phyloP scores from a whole-genome alignment of 345 rosid genomes.

The Schrenkiella parvula region DNA sequence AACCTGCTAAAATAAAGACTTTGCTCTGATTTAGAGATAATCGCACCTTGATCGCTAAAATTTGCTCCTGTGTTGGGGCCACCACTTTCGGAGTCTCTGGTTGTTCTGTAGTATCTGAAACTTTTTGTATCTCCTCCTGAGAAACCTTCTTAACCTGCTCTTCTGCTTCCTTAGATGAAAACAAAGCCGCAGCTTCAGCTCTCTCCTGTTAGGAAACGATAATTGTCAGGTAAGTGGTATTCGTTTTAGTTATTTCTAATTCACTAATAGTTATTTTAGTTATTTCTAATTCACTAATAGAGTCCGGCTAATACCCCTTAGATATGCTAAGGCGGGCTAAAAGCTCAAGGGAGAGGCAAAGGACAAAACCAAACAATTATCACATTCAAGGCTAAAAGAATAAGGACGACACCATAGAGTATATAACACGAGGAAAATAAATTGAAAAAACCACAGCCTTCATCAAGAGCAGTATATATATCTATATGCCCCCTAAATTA shows the following conservation, averaged over 20 bases:
- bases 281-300: background rate
- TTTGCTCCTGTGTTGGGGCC: slow-evolving; percentile 93
- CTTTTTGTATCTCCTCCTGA: slow-evolving; percentile 56
- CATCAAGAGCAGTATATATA: background rate
- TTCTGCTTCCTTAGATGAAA: slow-evolving; percentile 87
- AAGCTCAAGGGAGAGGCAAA: background rate
- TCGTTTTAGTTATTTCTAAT: background rate
- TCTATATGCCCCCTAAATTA: background rate
- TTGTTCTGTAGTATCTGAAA: slow-evolving; percentile 50
- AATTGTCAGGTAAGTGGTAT: background rate
- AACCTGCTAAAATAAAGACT: background rate
- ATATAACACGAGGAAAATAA: background rate
- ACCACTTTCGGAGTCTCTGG: slow-evolving; percentile 65
- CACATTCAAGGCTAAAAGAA: background rate
- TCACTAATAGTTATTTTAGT: background rate
- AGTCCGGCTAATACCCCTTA: no score
- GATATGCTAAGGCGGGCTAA: background rate
- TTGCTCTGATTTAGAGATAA: background rate
- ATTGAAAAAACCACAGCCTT: background rate
- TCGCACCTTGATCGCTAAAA: slow-evolving; percentile 87
- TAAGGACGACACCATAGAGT: background rate
- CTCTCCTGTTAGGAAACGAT: slow-evolving; percentile 58
- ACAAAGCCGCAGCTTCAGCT: slow-evolving; percentile 73
- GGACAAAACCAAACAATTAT: background rate
- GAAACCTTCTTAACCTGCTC: slow-evolving; percentile 72